Base-by-base conservation (phyloP, 345 rosid species). In the Heritiera littoralis region DNA sequence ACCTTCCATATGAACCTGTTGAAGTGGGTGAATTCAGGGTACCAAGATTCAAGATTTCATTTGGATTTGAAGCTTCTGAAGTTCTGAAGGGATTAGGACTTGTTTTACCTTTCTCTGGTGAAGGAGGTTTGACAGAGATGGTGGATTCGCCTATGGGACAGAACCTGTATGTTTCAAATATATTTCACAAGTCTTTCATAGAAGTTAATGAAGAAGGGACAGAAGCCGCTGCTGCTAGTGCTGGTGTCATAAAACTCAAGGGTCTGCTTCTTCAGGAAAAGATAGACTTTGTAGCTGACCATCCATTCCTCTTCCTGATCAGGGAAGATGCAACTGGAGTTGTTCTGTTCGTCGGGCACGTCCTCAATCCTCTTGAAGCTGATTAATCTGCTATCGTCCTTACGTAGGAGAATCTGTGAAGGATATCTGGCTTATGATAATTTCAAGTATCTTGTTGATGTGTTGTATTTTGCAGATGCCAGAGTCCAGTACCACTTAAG, bases 211-310 rank as follows among this genome's bases (percentile, higher is more conserved):
- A 86, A 76, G 83, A 81, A 78, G 84, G 86, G 38, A 80, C 86
- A 12, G 84, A 88, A 81, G 89, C 84, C 12, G 82, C 80, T 5
- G 80, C 85, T 9, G 51, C 69, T 41, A 40, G 77, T 52, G 80
- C 84, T 43, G 55, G 15, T 23, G 0, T 3, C 15, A 23, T 76
- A 2, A 41, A 0, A 8, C 7, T 40, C 28, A 84, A 84, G 46
- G 0, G 30, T 23, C 1, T 80, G 49, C 9, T 2, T 67, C 1
- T 15, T 61, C 63, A 46, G 70, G 79, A 81, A 2, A 67, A 72
- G 52, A 81, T 88, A 40, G 88, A 92, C 75, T 92, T 90, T 81
- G 90, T 92, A 8, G 97, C 94, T 11, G 94, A 92, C 78, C 93
- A 92, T 76, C 94, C 94, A 18, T 90, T 92, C 83, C 60, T 92